Conservation (phyloP, 352 stramenopile genomes). For the Globisporangium iwayamae region DNA sequence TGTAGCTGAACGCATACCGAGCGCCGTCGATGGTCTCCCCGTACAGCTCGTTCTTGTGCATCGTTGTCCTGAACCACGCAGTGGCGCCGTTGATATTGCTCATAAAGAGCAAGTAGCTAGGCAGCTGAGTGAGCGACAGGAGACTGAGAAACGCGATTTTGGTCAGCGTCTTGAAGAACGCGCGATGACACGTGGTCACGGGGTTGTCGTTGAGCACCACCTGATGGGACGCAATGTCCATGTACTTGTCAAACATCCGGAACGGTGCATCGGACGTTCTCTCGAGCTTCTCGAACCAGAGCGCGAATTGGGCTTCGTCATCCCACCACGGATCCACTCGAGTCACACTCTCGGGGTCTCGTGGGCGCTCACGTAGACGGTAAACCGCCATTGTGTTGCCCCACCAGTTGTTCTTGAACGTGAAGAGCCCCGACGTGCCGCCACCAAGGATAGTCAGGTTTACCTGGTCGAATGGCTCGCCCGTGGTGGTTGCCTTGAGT, state of each 20-base stretch:
- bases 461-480: conserved; percentile 17
- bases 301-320: conserved; percentile 24
- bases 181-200: conserved; percentile 29
- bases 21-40: conserved; percentile 24
- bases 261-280: conserved; percentile 20
- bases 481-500: not conserved
- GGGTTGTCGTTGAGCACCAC: conserved; percentile 28
- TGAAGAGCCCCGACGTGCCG: conserved; percentile 29
- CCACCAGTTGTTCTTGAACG: conserved; percentile 30
- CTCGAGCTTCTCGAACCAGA: conserved; percentile 31
- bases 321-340: conserved; percentile 28
- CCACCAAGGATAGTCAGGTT: conserved; percentile 23
- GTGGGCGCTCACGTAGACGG: conserved; percentile 25
- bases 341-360: not conserved
- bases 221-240: conserved; percentile 22
- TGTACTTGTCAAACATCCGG: conserved; percentile 18
- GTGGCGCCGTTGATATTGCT: conserved; percentile 27
- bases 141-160: conserved; percentile 33
- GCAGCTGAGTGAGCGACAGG: conserved; percentile 16
- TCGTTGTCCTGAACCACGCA: conserved; percentile 26
- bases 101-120: conserved; percentile 33
- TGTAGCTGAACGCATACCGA: conserved; percentile 22
- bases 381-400: conserved; percentile 33
- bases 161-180: conserved; percentile 32
- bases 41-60: conserved; percentile 18